Evolutionary conservation across 257 asterid genomes (phyloP).

Genomic region (Scutellaria baicalensis): DNA sequence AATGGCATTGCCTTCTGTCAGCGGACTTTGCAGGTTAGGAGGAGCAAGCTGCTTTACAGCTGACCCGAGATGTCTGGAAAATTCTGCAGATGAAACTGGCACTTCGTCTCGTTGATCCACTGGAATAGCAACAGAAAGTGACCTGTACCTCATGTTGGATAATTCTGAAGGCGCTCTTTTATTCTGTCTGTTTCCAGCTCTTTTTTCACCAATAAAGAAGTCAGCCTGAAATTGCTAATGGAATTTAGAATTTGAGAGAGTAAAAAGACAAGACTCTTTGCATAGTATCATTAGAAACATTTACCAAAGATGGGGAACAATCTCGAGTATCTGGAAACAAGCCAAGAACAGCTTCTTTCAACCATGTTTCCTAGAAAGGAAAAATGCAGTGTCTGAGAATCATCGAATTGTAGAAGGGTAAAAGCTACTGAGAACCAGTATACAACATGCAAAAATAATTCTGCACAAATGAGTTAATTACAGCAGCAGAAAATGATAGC

Average conservation of each 20-base stretch:
- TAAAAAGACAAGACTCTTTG: background rate
- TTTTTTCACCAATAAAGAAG: constrained; percentile 70
- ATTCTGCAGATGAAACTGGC: constrained; percentile 31
- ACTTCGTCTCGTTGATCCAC: constrained; percentile 53
- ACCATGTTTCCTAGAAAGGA: constrained; percentile 73
- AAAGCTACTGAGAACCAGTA: background rate
- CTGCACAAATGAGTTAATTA: background rate
- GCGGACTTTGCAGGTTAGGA: constrained; percentile 51
- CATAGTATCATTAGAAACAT: constrained; percentile 13
- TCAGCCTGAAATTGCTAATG: constrained; percentile 41
- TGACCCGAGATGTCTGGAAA: constrained; percentile 60
- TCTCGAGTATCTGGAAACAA: constrained; percentile 85
- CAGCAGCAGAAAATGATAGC: background rate
- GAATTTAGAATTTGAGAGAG: constrained; percentile 16
- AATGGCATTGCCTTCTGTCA: constrained; percentile 37
- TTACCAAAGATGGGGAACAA: constrained; percentile 82
- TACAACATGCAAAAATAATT: background rate
- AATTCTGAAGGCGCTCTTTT: constrained; percentile 47
- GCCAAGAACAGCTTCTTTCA: constrained; percentile 75
- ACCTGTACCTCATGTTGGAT: constrained; percentile 49
- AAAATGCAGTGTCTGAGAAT: constrained; percentile 15
- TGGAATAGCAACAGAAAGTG: constrained; percentile 44
- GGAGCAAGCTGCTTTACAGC: constrained; percentile 86
- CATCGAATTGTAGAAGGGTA: background rate
- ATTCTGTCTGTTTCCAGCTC: constrained; percentile 43